Percentiles rank a stretch among this genome's conserved stretches.
Evolutionary conservation across 306 rosid species (phyloP).

Genomic region (Cucurbita moschata): DNA sequence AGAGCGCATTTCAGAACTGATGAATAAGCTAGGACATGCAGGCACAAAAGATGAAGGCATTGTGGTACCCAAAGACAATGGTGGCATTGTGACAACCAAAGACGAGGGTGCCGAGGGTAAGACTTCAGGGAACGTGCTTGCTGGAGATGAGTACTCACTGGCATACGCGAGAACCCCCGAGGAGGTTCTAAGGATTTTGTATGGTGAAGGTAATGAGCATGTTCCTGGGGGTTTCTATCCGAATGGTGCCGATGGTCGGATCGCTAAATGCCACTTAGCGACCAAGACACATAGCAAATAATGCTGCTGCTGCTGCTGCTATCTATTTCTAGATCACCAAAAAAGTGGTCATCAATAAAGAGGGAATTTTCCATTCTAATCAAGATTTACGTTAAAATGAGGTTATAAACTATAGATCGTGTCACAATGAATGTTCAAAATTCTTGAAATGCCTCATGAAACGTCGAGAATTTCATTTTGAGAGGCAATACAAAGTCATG

Average conservation of each 20-base stretch:
- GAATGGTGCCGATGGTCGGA: constrained; percentile 42
- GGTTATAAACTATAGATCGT: too few species aligned
- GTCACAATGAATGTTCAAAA: too few species aligned
- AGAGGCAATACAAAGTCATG: too few species aligned
- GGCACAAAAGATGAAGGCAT: constrained; percentile 77
- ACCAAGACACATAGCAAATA: neutral
- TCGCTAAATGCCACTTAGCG: constrained; percentile 25
- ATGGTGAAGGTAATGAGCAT: constrained; percentile 40
- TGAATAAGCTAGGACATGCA: constrained; percentile 31
- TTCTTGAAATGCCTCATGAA: too few species aligned
- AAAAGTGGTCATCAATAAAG: neutral
- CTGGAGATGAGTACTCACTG: constrained; percentile 33
- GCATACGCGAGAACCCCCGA: constrained; percentile 41
- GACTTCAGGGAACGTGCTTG: constrained; percentile 37
- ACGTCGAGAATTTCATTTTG: too few species aligned
- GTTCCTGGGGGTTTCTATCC: constrained; percentile 73
- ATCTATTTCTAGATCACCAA: neutral
- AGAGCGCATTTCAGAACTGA: constrained; percentile 33
- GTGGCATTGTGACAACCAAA: constrained; percentile 17
- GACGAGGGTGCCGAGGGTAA: constrained; percentile 31
- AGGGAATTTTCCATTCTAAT: too few species aligned
- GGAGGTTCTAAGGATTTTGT: constrained; percentile 62
- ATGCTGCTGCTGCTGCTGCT: neutral
- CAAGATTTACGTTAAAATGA: too few species aligned
- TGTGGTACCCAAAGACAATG: too few species aligned